phyloP scores from a whole-genome alignment of 2,329 filamentous ascomycete genomes.

The Metarhizium guizhouense region DNA sequence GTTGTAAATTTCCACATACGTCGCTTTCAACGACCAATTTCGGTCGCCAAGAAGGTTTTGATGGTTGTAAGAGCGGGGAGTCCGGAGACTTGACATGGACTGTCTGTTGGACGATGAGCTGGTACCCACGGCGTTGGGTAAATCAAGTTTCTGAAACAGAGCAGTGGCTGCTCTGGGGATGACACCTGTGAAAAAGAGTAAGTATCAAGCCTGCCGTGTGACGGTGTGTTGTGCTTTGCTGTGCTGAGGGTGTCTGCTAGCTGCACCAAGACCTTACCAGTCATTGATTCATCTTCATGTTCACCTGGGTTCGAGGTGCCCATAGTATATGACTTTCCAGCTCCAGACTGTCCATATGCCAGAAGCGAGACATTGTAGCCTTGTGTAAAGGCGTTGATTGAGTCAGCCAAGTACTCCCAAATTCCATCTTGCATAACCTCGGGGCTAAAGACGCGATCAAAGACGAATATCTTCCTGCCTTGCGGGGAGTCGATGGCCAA shows the following conservation, averaged over 20 bases:
- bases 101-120: slow-evolving; percentile 41
- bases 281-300: slow-evolving; percentile 58
- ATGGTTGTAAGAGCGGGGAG: slow-evolving; percentile 61
- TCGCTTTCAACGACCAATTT: slow-evolving; percentile 86
- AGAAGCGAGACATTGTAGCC: slow-evolving; percentile 98
- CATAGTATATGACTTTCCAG: slow-evolving; percentile 98
- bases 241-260: slow-evolving; percentile 21
- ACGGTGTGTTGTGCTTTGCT: not conserved
- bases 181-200: slow-evolving; percentile 54
- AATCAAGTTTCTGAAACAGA: slow-evolving; percentile 81
- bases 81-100: slow-evolving; percentile 55
- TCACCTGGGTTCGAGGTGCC: slow-evolving; percentile 83
- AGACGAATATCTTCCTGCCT: slow-evolving; percentile 90
- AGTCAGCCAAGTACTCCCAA: slow-evolving; percentile 90
- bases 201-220: not conserved
- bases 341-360: slow-evolving; percentile 94
- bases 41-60: slow-evolving; percentile 51
- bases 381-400: slow-evolving; percentile 80
- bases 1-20: slow-evolving; percentile 97
- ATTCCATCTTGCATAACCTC: slow-evolving; percentile 79
- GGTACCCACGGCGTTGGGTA: slow-evolving; percentile 39
- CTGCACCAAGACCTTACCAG: slow-evolving; percentile 49
- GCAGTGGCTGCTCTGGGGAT: slow-evolving; percentile 81
- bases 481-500: slow-evolving; percentile 85
- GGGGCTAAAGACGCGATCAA: slow-evolving; percentile 86